Evolutionary conservation across 306 rosid species (phyloP).

Genomic region (Coriaria nepalensis): DNA sequence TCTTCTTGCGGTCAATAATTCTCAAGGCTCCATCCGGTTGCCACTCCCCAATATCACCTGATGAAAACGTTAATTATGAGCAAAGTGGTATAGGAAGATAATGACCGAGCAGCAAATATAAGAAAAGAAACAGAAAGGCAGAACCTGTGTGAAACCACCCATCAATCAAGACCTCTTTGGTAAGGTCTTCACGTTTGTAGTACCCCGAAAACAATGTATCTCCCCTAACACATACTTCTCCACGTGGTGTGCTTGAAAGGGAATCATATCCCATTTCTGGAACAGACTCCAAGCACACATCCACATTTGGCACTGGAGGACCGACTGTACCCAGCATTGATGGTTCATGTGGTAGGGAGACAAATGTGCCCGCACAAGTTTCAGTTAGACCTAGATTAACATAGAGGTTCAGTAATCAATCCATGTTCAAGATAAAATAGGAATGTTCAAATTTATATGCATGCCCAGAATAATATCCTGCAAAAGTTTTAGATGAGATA

Average conservation of each 20-base stretch:
- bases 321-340: slow-evolving; percentile 91
- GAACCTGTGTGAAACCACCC: slow-evolving; percentile 98
- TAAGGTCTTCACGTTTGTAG: slow-evolving; percentile 87
- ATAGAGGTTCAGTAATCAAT: slow-evolving; percentile 14
- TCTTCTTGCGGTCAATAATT: slow-evolving; percentile 92
- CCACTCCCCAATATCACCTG: slow-evolving; percentile 99
- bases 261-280: slow-evolving; percentile 97
- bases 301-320: slow-evolving; percentile 95
- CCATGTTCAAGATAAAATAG: slow-evolving; percentile 9
- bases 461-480: not conserved
- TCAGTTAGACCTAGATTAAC: slow-evolving; percentile 71
- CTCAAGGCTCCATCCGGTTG: slow-evolving; percentile 89
- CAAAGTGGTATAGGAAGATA: not conserved
- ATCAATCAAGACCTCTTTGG: slow-evolving; percentile 64
- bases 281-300: slow-evolving; percentile 79
- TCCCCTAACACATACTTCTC: slow-evolving; percentile 81
- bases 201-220: slow-evolving; percentile 78
- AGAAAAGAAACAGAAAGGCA: slow-evolving; percentile 10
- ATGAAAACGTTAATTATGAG: slow-evolving; percentile 17
- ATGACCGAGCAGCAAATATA: slow-evolving; percentile 8
- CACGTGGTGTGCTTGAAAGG: slow-evolving; percentile 54
- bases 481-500: slow-evolving; percentile 13
- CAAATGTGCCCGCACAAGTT: slow-evolving; percentile 94
- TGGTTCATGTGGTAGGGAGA: slow-evolving; percentile 67
- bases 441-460: not conserved